Conservation (phyloP, 2,329 filamentous ascomycete species). For the Acephala macrosclerotiorum region DNA sequence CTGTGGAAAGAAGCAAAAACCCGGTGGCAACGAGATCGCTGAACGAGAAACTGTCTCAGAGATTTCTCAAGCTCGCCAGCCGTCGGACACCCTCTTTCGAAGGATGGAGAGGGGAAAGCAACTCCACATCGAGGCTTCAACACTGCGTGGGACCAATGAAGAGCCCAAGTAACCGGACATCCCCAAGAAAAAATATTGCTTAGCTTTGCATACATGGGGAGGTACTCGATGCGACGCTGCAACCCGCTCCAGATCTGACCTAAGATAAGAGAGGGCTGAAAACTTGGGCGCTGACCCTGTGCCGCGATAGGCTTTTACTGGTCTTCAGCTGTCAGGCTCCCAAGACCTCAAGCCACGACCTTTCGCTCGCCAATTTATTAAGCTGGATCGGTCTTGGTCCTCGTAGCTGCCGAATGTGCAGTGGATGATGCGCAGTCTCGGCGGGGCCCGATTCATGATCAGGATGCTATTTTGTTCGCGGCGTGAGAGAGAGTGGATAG, state of each 20-base stretch:
- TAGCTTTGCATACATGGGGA: background rate
- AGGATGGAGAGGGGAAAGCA: slow-evolving; percentile 1
- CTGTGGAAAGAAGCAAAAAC: slow-evolving; percentile 7
- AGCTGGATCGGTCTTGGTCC: slow-evolving; percentile 5
- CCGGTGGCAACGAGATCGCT: background rate
- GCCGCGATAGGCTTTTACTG: slow-evolving; percentile 2
- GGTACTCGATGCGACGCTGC: slow-evolving; percentile 8
- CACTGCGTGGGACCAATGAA: background rate
- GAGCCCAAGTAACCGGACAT: background rate
- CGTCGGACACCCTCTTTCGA: slow-evolving; percentile 1
- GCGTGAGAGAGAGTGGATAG: background rate
- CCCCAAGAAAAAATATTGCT: background rate
- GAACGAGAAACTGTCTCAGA: slow-evolving; percentile 2
- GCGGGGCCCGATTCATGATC: background rate
- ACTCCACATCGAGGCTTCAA: slow-evolving; percentile 2
- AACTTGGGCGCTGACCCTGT: slow-evolving; percentile 4
- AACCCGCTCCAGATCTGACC: slow-evolving; percentile 1
- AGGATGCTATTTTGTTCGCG: background rate
- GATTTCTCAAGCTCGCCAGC: background rate
- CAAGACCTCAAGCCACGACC: background rate
- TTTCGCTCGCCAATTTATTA: background rate
- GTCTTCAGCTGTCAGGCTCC: background rate
- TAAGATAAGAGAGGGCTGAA: slow-evolving; percentile 11
- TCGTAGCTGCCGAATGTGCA: slow-evolving; percentile 5
- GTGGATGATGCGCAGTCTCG: background rate